phyloP scores from a whole-genome alignment of 169 alveolate genomes.

The Plasmodium berghei region DNA sequence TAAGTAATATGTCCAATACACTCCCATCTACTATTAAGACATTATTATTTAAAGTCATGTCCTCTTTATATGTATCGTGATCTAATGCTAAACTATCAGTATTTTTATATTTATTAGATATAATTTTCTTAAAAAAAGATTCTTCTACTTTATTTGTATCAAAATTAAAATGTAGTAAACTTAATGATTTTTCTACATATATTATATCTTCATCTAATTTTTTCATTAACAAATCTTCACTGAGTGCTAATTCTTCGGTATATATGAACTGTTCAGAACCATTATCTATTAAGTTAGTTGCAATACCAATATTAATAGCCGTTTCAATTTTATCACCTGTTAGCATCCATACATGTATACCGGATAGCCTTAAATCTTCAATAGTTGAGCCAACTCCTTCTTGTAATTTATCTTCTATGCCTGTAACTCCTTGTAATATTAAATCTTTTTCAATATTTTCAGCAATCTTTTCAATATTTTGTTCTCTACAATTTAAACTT shows the following conservation, averaged over 20 bases:
- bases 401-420: conserved; percentile 97
- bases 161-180: conserved; percentile 62
- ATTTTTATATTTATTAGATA: conserved; percentile 13
- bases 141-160: not conserved
- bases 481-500: conserved; percentile 84
- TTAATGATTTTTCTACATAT: conserved; percentile 42
- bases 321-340: conserved; percentile 99
- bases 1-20: conserved; percentile 46
- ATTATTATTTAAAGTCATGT: conserved; percentile 22
- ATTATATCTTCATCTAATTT: conserved; percentile 68
- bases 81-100: conserved; percentile 13
- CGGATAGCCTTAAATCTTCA: conserved; percentile 94
- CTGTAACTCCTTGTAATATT: conserved; percentile 96
- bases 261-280: conserved; percentile 77
- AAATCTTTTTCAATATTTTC: conserved; percentile 92
- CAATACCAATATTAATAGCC: conserved; percentile 94
- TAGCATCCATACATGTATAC: conserved; percentile 98
- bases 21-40: conserved; percentile 69
- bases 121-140: conserved; percentile 8
- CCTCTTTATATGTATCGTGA: conserved; percentile 39
- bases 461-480: conserved; percentile 86
- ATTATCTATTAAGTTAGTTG: conserved; percentile 82
- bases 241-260: conserved; percentile 50
- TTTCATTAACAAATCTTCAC: conserved; percentile 55
- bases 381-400: conserved; percentile 97